Percentiles rank a stretch among this genome's conserved stretches.
These are phyloP conservation scores for Cladobotryum mycophilum DNA, from an alignment of 2,329 filamentous ascomycete genomes.

Conservation along the genomic window DNA sequence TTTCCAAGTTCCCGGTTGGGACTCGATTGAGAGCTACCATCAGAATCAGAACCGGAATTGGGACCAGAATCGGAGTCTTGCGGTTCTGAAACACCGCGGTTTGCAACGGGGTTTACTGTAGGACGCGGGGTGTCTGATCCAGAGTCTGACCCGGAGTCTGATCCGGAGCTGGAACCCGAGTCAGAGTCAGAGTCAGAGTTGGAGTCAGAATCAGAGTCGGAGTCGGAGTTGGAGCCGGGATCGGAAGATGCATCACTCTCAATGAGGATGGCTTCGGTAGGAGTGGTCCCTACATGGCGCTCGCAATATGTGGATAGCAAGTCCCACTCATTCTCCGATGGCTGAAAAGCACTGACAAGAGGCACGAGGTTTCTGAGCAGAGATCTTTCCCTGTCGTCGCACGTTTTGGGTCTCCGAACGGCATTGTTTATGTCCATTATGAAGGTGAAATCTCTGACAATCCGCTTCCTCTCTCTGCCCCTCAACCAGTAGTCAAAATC, in stretches of 20 bases:
- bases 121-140: no score
- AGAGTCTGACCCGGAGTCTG: no score
- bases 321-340: conserved; percentile 11
- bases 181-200: neutral
- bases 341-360: conserved; percentile 10
- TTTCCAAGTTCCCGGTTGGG: no score
- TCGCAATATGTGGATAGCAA: neutral
- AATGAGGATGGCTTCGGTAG: neutral
- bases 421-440: conserved; percentile 20
- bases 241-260: neutral
- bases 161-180: no score
- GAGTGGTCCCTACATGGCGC: neutral
- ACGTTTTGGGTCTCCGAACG: conserved; percentile 17
- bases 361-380: conserved; percentile 17
- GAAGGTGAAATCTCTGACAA: conserved; percentile 27
- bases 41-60: no score
- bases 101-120: no score
- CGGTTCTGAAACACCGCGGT: no score
- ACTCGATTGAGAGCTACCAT: no score
- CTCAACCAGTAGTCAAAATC: conserved; percentile 30
- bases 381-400: conserved; percentile 5
- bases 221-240: neutral
- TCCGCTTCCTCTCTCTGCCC: neutral
- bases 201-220: neutral
- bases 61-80: no score